Base-by-base conservation (phyloP, 495 filamentous ascomycete genomes). In the Evernia prunastri region DNA sequence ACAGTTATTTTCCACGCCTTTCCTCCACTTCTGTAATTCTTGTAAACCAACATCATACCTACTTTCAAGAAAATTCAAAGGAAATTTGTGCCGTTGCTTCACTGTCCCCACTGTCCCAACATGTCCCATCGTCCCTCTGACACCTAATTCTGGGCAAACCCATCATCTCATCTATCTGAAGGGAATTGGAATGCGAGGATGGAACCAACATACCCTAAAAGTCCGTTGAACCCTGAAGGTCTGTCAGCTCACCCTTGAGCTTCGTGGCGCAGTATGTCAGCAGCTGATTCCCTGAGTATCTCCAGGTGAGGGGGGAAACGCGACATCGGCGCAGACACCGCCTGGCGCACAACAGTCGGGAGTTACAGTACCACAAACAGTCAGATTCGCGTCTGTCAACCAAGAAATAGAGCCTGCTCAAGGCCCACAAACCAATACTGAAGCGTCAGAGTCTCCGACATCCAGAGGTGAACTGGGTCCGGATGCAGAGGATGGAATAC, bases 301-400 rank as follows among this genome's bases (percentile, higher is more conserved):
- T 31, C 58, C 66, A 70, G 51, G 62, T 68, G 63, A 47, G 62
- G 29, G 66, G 70, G 25, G 17, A 54, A 23, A 71, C 54, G 61
- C 72, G 71, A 66, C 64, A 61, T 35, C 43, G 63, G 65, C 27
- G 40, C 63, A 60, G n/a, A 56, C 59, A 10, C 39, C 64, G n/a
- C 17, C 42, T 25, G 31, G 56, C 18, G 27, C 39, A 37, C 36
- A 31, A 25, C n/a, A 64, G 7, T 37, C 56, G n/a, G 61, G 61
- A 40, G 35, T 33, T 43, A 17, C 76, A 72, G 58, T 70, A 70
- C 59, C 68, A 67, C 75, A 82, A 74, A 74, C 80, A 31, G 92
- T 96, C 60, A 89, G 90, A 64, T 96, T 96, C 75, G 89, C 88
- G 49, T 87, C 89, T 20, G 80, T 87, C 66, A 85, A 87, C 64